Conservation (phyloP, 225 moss, liverwort and hornwort species). For the Neckera pumila region DNA sequence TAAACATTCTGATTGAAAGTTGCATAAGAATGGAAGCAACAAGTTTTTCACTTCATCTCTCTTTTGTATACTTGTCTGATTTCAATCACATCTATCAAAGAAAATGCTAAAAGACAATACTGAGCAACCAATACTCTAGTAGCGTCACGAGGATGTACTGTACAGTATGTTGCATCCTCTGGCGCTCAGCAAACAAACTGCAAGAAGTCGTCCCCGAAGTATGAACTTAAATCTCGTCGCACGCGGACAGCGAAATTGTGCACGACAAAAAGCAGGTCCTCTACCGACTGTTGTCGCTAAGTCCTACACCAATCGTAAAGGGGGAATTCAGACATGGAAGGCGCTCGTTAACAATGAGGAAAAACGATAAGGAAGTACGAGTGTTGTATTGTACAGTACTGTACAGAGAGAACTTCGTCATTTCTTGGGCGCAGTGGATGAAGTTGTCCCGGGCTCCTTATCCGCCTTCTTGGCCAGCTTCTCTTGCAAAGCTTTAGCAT, state of each 20-base stretch:
- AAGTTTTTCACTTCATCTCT: background rate
- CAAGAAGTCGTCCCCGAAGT: background rate
- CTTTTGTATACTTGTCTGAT: background rate
- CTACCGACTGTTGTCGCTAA: background rate
- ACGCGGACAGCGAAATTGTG: background rate
- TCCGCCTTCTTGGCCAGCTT: constrained; percentile 57
- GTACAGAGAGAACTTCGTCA: background rate
- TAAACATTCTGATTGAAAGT: background rate
- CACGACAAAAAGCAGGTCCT: background rate
- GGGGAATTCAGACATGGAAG: background rate
- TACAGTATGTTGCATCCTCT: background rate
- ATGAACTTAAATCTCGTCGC: background rate
- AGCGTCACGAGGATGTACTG: background rate
- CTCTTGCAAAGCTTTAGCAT: constrained; percentile 63
- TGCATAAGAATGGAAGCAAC: background rate
- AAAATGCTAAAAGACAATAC: background rate
- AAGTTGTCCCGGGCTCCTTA: constrained; percentile 1
- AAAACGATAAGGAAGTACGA: background rate
- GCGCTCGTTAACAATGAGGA: background rate
- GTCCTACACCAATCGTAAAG: background rate
- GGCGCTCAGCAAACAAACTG: background rate
- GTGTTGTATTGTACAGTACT: background rate
- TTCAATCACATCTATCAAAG: background rate
- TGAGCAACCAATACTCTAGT: background rate
- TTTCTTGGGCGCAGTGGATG: constrained; percentile 23